Base-by-base conservation (phyloP, 176 grass and related monocot genomes). In the Bromus sterilis region DNA sequence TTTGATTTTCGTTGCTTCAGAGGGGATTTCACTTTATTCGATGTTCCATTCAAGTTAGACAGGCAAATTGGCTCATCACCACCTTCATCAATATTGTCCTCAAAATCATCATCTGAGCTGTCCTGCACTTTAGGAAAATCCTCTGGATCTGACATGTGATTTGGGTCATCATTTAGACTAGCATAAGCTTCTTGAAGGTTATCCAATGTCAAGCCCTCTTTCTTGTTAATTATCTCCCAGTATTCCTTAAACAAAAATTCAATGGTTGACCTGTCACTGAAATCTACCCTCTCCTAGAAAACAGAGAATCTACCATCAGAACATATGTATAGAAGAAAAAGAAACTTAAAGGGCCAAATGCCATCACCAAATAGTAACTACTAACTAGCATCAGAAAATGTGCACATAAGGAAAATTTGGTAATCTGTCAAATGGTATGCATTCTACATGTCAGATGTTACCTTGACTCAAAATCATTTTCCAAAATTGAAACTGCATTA, bases 241-340 rank as follows among this genome's bases (percentile, higher is more conserved):
- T 98, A 98, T 1, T 95, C 95, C 88, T 92, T 98, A 66, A 98
- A 98, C 57, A 94, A 78, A 89, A 93, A 89, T 82, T 98, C 92
- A 37, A 61, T 77, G 2, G 89, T 92, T 6, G 73, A 66, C 78
- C 76, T 81, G 78, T 98, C 92, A 80, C 56, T 84, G 73, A 93
- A 98, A 83, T 98, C 95, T 51, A 86, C 84, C 66, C 58, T 95
- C 60, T 77, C 96, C 96, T 98, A 83, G 49, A 81, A 59, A 87
- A 72, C 25, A 72, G 7, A 66, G 10, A 41, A 78, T 14, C 25
- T 64, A 57, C 20, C 18, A 25, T 85, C 46, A 78, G 60, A 64
- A 53, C 14, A 81, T 61, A 39, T 21, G 6, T 10, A 89, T 1
- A 81, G 11, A 34, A 11, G 26, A 37, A 40, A 68, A 18, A 77